These are phyloP conservation scores for Agroathelia rolfsii DNA, from an alignment of 1,284 basidiomycete genomes.

Conservation along the genomic window DNA sequence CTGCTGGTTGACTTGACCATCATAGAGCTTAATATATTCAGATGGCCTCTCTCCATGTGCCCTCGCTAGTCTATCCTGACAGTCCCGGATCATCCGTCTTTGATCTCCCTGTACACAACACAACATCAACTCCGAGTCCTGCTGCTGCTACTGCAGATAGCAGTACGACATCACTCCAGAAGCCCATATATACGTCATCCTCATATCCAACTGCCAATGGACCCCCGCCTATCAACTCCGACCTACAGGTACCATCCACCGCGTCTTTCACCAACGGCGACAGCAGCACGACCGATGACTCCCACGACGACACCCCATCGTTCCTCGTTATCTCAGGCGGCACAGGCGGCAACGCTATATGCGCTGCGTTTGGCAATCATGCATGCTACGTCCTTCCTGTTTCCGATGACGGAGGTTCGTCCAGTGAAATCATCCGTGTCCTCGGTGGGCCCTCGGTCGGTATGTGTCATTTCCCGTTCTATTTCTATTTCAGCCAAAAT, in stretches of 20 bases:
- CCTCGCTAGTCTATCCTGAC: no score
- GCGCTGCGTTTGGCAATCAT: slow-evolving; percentile 53
- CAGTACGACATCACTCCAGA: no score
- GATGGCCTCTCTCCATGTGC: no score
- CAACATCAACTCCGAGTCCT: no score
- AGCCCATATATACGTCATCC: no score
- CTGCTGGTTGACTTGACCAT: no score
- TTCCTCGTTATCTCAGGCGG: slow-evolving; percentile 71
- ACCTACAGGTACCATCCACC: slow-evolving; percentile 9
- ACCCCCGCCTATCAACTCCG: slow-evolving; percentile 7
- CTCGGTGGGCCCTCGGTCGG: slow-evolving; percentile 77
- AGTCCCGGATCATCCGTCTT: slow-evolving; percentile 65
- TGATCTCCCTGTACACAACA: slow-evolving; percentile 61
- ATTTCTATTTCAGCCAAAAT: no score
- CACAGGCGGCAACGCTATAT: slow-evolving; percentile 77
- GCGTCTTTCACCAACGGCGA: no score
- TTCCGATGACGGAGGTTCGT: slow-evolving; percentile 81
- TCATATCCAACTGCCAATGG: slow-evolving; percentile 13
- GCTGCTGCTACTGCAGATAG: no score
- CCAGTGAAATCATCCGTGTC: slow-evolving; percentile 77
- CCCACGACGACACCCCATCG: slow-evolving; percentile 23
- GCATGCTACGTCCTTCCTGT: slow-evolving; percentile 74
- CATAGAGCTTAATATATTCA: no score
- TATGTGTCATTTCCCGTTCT: slow-evolving; percentile 21
- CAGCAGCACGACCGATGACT: no score